Conservation (phyloP, 1,284 basidiomycete genomes). For the Trametes polyzona region DNA sequence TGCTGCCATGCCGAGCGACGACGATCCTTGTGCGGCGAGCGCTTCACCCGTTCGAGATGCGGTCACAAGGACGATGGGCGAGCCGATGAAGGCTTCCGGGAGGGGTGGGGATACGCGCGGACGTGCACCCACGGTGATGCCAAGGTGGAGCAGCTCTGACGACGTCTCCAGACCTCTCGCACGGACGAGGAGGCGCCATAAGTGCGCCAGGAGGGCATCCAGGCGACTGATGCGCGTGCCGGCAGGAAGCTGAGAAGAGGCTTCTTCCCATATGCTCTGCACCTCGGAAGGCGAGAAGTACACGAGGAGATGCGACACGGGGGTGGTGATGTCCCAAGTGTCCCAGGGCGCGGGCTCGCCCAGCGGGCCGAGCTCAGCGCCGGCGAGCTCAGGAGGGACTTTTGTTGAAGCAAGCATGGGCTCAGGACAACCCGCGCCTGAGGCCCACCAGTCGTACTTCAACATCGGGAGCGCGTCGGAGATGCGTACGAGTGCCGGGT, state of each 20-base stretch:
- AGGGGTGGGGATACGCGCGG: conserved; percentile 34
- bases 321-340: conserved; percentile 34
- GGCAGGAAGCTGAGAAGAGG: conserved; percentile 17
- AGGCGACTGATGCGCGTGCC: conserved; percentile 37
- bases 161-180: conserved; percentile 34
- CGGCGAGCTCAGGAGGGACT: conserved; percentile 28
- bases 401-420: conserved; percentile 11
- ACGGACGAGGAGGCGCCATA: conserved; percentile 44
- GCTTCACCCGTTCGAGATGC: conserved; percentile 18
- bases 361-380: conserved; percentile 23
- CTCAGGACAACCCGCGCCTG: conserved; percentile 31
- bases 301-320: conserved; percentile 39
- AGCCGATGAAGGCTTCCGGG: conserved; percentile 40
- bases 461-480: conserved; percentile 39
- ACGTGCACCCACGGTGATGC: conserved; percentile 40
- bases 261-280: conserved; percentile 37
- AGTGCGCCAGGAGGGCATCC: conserved; percentile 47
- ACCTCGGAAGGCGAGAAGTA: conserved; percentile 42
- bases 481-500: conserved; percentile 31
- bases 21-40: conserved; percentile 10
- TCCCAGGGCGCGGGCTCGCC: conserved; percentile 42
- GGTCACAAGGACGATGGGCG: conserved; percentile 38
- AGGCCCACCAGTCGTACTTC: conserved; percentile 45
- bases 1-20: conserved; percentile 26
- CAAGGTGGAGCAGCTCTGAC: conserved; percentile 30